Percentiles rank a stretch among this genome's conserved stretches.
These are phyloP conservation scores for Diutina catenulata DNA, from an alignment of 1,139 yeast genomes.

Conservation along the genomic window DNA sequence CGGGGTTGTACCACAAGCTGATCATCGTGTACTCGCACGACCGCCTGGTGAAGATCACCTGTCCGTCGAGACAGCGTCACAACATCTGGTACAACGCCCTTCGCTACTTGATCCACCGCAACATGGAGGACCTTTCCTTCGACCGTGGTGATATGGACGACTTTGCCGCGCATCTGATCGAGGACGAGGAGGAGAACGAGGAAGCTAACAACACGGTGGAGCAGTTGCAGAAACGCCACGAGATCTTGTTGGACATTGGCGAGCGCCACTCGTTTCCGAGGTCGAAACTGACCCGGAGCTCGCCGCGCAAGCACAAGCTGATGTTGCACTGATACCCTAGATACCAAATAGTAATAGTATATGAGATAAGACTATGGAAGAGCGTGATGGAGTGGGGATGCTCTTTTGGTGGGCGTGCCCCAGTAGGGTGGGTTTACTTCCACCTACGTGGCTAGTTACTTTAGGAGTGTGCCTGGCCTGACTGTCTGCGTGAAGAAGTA, in stretches of 20 bases:
- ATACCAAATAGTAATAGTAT: too few species aligned
- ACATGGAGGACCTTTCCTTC: conserved; percentile 46
- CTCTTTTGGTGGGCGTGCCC: too few species aligned
- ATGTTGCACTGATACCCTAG: too few species aligned
- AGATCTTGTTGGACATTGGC: conserved; percentile 4
- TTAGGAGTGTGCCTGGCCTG: too few species aligned
- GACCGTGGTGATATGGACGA: conserved; percentile 11
- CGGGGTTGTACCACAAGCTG: conserved; percentile 81
- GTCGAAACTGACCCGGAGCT: too few species aligned
- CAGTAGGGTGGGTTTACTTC: too few species aligned
- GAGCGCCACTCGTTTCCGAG: too few species aligned
- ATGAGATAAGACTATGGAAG: too few species aligned
- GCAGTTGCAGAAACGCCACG: conserved; percentile 2
- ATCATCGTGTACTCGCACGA: conserved; percentile 64
- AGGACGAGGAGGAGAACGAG: background rate
- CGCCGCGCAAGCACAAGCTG: too few species aligned
- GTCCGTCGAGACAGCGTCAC: conserved; percentile 81
- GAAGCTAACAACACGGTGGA: conserved; percentile 3
- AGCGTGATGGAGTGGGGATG: too few species aligned
- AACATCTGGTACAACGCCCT: conserved; percentile 87
- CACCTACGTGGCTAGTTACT: too few species aligned
- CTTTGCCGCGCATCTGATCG: background rate
- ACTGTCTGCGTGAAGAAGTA: too few species aligned
- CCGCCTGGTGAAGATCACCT: conserved; percentile 65
- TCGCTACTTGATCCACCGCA: conserved; percentile 61